A percentile compares a stretch with the other conserved stretches of the same genome.
These are phyloP conservation scores for Benincasa hispida DNA, from an alignment of 306 rosid genomes.

Conservation along the genomic window DNA sequence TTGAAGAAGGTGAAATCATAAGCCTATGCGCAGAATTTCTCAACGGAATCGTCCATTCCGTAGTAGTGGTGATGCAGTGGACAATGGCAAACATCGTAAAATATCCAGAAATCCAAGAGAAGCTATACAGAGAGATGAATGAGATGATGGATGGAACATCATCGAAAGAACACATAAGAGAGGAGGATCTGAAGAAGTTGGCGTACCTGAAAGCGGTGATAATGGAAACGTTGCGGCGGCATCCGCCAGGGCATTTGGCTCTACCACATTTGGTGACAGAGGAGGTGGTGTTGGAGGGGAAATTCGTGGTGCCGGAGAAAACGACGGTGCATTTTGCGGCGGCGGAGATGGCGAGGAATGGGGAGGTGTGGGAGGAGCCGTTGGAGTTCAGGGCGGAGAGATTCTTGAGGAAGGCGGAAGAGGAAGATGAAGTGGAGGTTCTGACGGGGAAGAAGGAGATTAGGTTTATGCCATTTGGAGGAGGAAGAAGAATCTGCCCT, in stretches of 20 bases:
- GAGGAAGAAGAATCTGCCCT: constrained; percentile 17
- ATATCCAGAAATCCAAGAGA: constrained; percentile 10
- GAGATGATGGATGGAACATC: neutral
- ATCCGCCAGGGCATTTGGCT: constrained; percentile 7
- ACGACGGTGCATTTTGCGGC: neutral
- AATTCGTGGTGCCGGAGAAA: constrained; percentile 4
- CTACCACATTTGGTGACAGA: neutral
- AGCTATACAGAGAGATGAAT: neutral
- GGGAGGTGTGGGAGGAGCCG: constrained; percentile 6
- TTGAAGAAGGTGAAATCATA: constrained; percentile 11
- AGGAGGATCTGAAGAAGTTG: constrained; percentile 5
- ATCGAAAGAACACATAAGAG: neutral
- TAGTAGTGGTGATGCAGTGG: constrained; percentile 8
- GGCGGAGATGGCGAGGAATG: constrained; percentile 2
- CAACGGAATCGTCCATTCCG: constrained; percentile 10
- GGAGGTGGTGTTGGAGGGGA: neutral
- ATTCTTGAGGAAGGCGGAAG: neutral
- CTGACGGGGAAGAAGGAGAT: constrained; percentile 3
- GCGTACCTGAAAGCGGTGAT: constrained; percentile 13
- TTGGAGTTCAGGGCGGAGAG: constrained; percentile 11
- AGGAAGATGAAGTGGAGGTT: neutral
- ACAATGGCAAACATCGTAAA: constrained; percentile 8
- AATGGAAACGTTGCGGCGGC: constrained; percentile 2
- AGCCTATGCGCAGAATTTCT: constrained; percentile 13
- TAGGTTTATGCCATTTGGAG: constrained; percentile 9